phyloP scores from a whole-genome alignment of 352 stramenopile species.

The Globisporangium nunn region DNA sequence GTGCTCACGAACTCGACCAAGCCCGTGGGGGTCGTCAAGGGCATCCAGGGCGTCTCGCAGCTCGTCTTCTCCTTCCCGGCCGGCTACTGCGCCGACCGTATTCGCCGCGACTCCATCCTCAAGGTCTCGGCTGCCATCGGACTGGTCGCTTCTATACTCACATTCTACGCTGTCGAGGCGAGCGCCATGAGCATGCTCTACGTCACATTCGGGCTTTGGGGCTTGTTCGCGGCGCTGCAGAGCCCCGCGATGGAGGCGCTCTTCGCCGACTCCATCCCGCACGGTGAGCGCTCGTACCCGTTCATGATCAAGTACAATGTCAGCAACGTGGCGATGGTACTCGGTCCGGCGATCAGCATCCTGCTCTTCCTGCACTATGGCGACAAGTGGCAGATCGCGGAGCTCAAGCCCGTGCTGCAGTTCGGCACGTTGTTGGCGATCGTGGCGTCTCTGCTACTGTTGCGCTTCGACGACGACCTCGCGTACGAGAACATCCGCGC shows the following conservation, averaged over 20 bases:
- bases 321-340: constrained; percentile 35
- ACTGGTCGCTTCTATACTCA: constrained; percentile 27
- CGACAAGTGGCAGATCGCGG: constrained; percentile 63
- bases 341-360: constrained; percentile 52
- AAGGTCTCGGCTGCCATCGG: constrained; percentile 28
- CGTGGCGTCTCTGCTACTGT: constrained; percentile 55
- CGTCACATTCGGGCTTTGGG: constrained; percentile 66
- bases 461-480: constrained; percentile 75
- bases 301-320: constrained; percentile 76
- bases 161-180: constrained; percentile 33
- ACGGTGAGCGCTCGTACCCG: constrained; percentile 53
- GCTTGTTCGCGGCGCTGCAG: constrained; percentile 64
- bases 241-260: constrained; percentile 72
- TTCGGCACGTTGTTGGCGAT: constrained; percentile 55
- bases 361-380: constrained; percentile 66
- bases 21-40: constrained; percentile 31
- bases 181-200: constrained; percentile 46
- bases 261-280: constrained; percentile 77
- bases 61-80: constrained; percentile 43
- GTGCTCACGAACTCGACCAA: constrained; percentile 46
- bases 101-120: constrained; percentile 49
- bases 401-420: constrained; percentile 56
- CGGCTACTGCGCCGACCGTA: constrained; percentile 44
- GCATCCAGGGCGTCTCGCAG: constrained; percentile 46
- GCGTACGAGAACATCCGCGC: constrained; percentile 53